Evolutionary conservation across 2,329 filamentous ascomycete species (phyloP).

Genomic region (Immersiporthe knoxdaviesiana): DNA sequence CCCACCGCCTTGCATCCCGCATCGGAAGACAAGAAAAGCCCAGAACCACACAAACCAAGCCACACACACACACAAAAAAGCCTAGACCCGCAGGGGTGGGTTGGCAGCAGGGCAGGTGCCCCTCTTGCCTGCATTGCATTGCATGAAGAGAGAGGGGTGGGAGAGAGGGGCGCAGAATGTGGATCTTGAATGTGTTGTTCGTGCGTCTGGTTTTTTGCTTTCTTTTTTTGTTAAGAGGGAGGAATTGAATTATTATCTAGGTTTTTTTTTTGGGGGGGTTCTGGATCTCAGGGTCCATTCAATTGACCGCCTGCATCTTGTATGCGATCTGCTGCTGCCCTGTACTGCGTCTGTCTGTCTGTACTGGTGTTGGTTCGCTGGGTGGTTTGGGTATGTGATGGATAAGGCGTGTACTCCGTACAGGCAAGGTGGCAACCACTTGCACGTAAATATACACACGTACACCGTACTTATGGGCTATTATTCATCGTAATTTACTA

Average conservation of each 20-base stretch:
- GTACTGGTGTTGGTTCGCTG: too few relatives aligned
- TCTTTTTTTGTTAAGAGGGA: too few relatives aligned
- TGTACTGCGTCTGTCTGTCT: too few relatives aligned
- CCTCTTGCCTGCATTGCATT: constrained; percentile 3
- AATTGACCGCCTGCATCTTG: neutral
- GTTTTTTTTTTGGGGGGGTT: neutral
- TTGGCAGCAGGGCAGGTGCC: neutral
- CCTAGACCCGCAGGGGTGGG: neutral
- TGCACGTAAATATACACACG: neutral
- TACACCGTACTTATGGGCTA: neutral
- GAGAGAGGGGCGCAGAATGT: too few relatives aligned
- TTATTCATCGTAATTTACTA: neutral
- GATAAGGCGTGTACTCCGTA: too few relatives aligned
- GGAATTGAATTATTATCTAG: neutral
- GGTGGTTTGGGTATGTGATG: too few relatives aligned
- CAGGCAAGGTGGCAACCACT: neutral
- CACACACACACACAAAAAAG: neutral
- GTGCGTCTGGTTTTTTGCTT: neutral
- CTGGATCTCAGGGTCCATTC: neutral
- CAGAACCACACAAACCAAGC: neutral
- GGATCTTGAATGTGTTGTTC: constrained; percentile 1
- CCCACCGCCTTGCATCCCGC: constrained; percentile 2
- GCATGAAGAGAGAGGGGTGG: neutral
- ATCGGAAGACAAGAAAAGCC: neutral
- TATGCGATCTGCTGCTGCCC: too few relatives aligned